A percentile compares a stretch with the other conserved stretches of the same genome.
These are phyloP conservation scores for Phytophthora cactorum DNA, from an alignment of 352 stramenopile genomes.

Conservation along the genomic window DNA sequence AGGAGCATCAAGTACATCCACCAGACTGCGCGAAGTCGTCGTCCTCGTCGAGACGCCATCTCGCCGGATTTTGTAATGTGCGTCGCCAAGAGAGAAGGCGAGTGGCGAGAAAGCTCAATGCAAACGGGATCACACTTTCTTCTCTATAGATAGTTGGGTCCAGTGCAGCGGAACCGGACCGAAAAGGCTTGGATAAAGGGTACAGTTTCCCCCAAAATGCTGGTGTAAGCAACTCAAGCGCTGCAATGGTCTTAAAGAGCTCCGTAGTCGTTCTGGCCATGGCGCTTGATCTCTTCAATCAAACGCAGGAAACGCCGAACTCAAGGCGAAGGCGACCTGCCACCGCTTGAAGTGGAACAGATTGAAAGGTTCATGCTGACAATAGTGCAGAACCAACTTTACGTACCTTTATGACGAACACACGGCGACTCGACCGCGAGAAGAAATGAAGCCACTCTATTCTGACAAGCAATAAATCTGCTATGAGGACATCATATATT, in stretches of 20 bases:
- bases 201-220: not conserved
- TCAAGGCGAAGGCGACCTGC: not conserved
- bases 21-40: conserved; percentile 4
- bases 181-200: conserved; percentile 5
- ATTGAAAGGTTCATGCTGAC: not conserved
- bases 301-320: too few relatives aligned
- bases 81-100: not conserved
- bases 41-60: conserved; percentile 8
- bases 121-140: not conserved
- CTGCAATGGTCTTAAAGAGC: too few relatives aligned
- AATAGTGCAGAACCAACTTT: not conserved
- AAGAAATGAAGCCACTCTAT: too few relatives aligned
- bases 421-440: not conserved
- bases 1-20: conserved; percentile 8
- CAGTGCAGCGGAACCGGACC: conserved; percentile 6
- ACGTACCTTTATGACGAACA: too few relatives aligned
- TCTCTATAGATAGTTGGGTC: conserved; percentile 12
- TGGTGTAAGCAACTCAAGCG: not conserved
- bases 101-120: not conserved
- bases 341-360: too few relatives aligned
- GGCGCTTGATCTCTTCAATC: too few relatives aligned
- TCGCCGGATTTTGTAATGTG: not conserved
- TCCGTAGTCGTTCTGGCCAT: not conserved
- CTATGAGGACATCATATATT: conserved; percentile 25
- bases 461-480: conserved; percentile 8